phyloP scores from a whole-genome alignment of 2,329 filamentous ascomycete genomes.

The Dryadomyces quercus-mongolicae region DNA sequence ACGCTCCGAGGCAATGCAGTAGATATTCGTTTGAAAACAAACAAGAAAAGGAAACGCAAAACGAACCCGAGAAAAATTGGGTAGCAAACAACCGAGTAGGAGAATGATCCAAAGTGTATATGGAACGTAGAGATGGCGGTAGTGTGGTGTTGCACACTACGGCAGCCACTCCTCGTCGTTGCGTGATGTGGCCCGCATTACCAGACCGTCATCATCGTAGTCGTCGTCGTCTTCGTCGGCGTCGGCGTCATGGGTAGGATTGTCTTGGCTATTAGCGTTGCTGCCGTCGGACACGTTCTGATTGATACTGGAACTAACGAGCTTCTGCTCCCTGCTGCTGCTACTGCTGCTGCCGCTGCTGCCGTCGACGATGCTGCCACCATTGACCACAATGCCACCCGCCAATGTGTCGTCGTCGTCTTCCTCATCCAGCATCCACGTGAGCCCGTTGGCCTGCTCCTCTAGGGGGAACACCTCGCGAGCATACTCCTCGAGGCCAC shows the following conservation, averaged over 20 bases:
- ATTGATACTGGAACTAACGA: neutral
- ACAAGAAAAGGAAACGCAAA: neutral
- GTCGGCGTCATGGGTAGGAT: constrained; percentile 17
- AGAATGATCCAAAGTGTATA: neutral
- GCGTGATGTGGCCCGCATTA: constrained; percentile 44
- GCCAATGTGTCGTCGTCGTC: constrained; percentile 13
- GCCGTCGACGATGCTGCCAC: neutral
- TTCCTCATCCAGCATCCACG: constrained; percentile 66
- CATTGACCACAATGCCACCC: neutral
- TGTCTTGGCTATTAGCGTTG: constrained; percentile 3
- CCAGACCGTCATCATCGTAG: constrained; percentile 43
- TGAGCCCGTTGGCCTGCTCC: constrained; percentile 84
- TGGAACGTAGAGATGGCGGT: neutral
- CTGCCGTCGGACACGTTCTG: neutral
- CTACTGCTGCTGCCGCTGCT: neutral
- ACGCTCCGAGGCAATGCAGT: neutral
- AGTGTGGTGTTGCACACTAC: constrained; percentile 15
- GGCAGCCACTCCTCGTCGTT: constrained; percentile 50
- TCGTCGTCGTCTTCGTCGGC: constrained; percentile 35
- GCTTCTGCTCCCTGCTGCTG: neutral
- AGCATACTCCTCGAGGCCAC: constrained; percentile 88
- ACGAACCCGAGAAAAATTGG: neutral
- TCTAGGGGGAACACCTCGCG: constrained; percentile 89
- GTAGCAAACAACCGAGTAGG: neutral
- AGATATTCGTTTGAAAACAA: neutral